These are phyloP conservation scores for Fusarium heterosporum DNA, from an alignment of 2,329 filamentous ascomycete genomes.

Conservation along the genomic window DNA sequence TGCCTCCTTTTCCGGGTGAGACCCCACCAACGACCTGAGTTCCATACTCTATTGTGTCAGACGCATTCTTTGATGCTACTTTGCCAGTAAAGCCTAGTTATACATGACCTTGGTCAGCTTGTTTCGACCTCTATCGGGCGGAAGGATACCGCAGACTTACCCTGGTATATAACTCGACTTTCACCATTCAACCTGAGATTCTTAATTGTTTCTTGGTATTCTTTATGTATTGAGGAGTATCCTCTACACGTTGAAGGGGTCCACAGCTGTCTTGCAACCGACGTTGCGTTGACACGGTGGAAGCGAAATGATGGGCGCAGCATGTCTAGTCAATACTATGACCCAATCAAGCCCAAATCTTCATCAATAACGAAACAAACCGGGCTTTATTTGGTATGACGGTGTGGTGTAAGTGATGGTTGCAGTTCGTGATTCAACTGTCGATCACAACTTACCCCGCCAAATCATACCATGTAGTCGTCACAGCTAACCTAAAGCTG, in stretches of 20 bases:
- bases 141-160: constrained; percentile 14
- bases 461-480: neutral
- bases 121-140: neutral
- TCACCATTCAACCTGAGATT: constrained; percentile 47
- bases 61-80: constrained; percentile 53
- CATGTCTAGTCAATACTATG: neutral
- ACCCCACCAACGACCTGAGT: constrained; percentile 55
- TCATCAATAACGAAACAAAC: neutral
- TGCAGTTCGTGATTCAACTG: neutral
- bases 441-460: neutral
- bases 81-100: constrained; percentile 54
- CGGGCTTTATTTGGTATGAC: too few species aligned
- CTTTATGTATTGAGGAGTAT: neutral
- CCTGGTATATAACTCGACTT: constrained; percentile 54
- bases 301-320: neutral
- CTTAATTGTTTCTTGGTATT: constrained; percentile 48
- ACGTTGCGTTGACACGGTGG: too few species aligned
- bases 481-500: constrained; percentile 2
- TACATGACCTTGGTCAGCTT: neutral
- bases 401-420: too few species aligned
- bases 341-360: neutral
- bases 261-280: neutral
- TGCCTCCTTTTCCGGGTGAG: constrained; percentile 53
- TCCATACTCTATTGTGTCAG: constrained; percentile 55
- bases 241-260: neutral